Evolutionary conservation across 1,284 basidiomycete species (phyloP).

Genomic region (Puccinia coronata): DNA sequence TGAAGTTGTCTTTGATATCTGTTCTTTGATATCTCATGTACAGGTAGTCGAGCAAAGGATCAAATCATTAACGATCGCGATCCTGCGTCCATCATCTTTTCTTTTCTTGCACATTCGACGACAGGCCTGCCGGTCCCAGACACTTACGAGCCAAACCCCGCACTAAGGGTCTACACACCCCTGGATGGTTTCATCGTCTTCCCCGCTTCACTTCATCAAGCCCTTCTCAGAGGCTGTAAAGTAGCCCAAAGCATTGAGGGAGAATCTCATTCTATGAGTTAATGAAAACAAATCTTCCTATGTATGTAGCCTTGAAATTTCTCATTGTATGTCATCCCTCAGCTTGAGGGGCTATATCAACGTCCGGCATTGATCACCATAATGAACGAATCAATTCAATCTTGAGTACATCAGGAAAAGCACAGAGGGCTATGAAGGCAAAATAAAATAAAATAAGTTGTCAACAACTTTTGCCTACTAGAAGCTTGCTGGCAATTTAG

Average conservation of each 20-base stretch:
- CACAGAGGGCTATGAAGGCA: too few relatives aligned
- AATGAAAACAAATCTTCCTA: too few relatives aligned
- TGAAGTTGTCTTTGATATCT: background rate
- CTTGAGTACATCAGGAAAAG: too few relatives aligned
- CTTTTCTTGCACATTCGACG: constrained; percentile 17
- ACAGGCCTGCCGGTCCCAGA: constrained; percentile 30
- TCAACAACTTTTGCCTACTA: too few relatives aligned
- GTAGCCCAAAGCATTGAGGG: constrained; percentile 29
- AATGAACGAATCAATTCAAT: too few relatives aligned
- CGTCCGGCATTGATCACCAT: too few relatives aligned
- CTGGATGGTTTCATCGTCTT: constrained; percentile 44
- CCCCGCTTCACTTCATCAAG: constrained; percentile 12
- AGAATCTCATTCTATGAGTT: too few relatives aligned
- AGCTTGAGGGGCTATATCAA: too few relatives aligned
- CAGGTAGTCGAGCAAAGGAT: constrained; percentile 24
- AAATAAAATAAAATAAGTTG: too few relatives aligned
- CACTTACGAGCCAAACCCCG: constrained; percentile 38
- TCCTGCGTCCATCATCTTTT: constrained; percentile 43
- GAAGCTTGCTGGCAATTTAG: too few relatives aligned
- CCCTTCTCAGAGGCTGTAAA: constrained; percentile 17
- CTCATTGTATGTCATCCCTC: too few relatives aligned
- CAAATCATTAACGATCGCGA: constrained; percentile 20
- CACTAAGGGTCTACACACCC: constrained; percentile 29
- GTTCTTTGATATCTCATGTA: background rate
- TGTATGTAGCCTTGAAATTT: too few relatives aligned